Percentiles rank a stretch among this genome's conserved stretches.
These are phyloP conservation scores for Scedosporium aurantiacum DNA, from an alignment of 2,329 filamentous ascomycete genomes.

Conservation along the genomic window DNA sequence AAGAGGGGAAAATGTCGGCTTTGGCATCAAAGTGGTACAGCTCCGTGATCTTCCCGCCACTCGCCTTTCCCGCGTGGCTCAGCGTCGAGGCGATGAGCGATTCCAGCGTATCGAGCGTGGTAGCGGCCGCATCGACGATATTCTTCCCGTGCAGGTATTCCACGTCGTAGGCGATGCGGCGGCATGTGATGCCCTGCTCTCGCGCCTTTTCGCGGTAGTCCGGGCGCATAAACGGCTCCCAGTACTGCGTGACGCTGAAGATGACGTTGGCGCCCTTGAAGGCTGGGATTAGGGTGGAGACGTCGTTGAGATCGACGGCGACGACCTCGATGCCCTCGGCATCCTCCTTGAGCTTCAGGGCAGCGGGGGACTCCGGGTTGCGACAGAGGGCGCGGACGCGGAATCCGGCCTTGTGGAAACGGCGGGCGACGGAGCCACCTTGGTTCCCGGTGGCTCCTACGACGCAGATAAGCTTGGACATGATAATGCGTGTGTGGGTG, in stretches of 20 bases:
- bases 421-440: constrained; percentile 34
- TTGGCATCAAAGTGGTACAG: constrained; percentile 44
- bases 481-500: background rate
- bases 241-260: constrained; percentile 46
- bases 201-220: constrained; percentile 25
- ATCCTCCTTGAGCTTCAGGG: constrained; percentile 22
- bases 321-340: constrained; percentile 32
- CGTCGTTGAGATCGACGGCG: constrained; percentile 31
- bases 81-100: constrained; percentile 42
- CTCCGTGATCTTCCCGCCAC: constrained; percentile 31
- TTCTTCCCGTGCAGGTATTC: constrained; percentile 43
- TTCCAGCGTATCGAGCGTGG: constrained; percentile 27
- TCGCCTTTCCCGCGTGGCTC: constrained; percentile 35
- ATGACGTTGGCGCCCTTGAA: constrained; percentile 38
- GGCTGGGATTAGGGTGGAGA: constrained; percentile 24
- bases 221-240: constrained; percentile 36
- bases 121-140: constrained; percentile 36
- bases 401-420: constrained; percentile 19
- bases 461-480: constrained; percentile 24
- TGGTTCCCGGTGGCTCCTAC: constrained; percentile 37
- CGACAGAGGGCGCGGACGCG: constrained; percentile 34
- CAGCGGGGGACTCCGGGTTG: constrained; percentile 24
- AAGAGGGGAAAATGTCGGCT: constrained; percentile 34
- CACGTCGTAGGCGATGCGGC: constrained; percentile 32
- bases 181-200: constrained; percentile 21